Conservation (phyloP, 345 rosid species). For the Litchi chinensis region DNA sequence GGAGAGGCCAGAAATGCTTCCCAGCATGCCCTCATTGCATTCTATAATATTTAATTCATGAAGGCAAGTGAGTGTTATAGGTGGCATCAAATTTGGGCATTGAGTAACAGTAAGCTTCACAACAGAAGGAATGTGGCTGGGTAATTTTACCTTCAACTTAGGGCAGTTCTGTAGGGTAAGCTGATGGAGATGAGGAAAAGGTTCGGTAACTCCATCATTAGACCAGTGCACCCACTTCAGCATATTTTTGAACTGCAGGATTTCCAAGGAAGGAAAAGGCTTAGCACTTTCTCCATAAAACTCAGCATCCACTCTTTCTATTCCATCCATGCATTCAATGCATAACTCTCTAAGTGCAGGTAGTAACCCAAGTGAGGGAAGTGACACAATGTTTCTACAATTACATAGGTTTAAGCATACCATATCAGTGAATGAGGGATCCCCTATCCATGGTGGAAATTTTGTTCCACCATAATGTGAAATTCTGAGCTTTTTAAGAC, state of each 20-base stretch:
- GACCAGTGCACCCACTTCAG: background rate
- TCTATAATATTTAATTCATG: too few relatives aligned
- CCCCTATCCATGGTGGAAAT: background rate
- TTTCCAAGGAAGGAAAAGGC: background rate
- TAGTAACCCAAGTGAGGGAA: constrained; percentile 31
- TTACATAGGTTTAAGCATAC: background rate
- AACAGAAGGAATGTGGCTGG: background rate
- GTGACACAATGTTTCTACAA: background rate
- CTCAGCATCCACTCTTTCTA: background rate
- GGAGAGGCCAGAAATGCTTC: background rate
- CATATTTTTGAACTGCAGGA: background rate
- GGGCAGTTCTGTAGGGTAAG: background rate
- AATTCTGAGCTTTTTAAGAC: background rate
- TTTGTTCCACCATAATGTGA: background rate
- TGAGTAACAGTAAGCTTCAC: background rate
- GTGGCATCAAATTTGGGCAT: background rate
- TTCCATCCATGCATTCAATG: constrained; percentile 12
- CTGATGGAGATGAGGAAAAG: background rate
- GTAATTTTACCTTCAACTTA: background rate
- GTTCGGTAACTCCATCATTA: background rate
- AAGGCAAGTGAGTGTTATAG: too few relatives aligned
- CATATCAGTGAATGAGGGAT: background rate
- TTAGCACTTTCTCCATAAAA: background rate
- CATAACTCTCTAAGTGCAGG: constrained; percentile 20
- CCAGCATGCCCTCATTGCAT: too few relatives aligned